Evolutionary conservation across 306 rosid genomes (phyloP).

Genomic region (Trifolium dubium): DNA sequence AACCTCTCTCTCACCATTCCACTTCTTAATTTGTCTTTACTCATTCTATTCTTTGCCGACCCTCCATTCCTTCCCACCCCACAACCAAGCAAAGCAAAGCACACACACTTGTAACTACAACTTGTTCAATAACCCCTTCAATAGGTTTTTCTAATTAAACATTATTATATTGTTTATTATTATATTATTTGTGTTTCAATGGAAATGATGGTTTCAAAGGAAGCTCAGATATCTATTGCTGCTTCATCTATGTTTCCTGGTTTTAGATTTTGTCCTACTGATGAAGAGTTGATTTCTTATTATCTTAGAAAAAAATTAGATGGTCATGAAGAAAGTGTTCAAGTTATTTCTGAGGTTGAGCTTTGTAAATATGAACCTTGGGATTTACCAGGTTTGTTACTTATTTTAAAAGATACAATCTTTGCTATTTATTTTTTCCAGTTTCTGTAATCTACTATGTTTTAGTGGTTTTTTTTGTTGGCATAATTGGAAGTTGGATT

Average conservation of each 20-base stretch:
- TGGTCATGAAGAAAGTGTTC: conserved; percentile 64
- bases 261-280: conserved; percentile 91
- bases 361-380: conserved; percentile 90
- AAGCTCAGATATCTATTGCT: conserved; percentile 67
- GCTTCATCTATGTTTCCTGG: conserved; percentile 91
- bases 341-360: conserved; percentile 81
- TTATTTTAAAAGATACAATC: too few relatives aligned
- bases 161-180: not conserved
- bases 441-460: too few relatives aligned
- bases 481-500: too few relatives aligned
- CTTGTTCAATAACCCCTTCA: not conserved
- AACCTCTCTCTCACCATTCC: conserved; percentile 10
- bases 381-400: conserved; percentile 76
- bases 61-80: not conserved
- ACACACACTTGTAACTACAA: not conserved
- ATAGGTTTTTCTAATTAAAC: not conserved
- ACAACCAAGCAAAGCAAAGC: conserved; percentile 44
- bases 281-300: conserved; percentile 80
- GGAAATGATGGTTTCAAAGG: conserved; percentile 52
- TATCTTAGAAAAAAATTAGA: conserved; percentile 77
- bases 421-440: not conserved
- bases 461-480: too few relatives aligned
- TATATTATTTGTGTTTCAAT: not conserved
- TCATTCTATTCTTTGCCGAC: conserved; percentile 44
- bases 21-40: conserved; percentile 8